Percentiles rank a stretch among this genome's conserved stretches.
Evolutionary conservation across 73 alveolate genomes (phyloP).

Genomic region (Breviolum minutum): DNA sequence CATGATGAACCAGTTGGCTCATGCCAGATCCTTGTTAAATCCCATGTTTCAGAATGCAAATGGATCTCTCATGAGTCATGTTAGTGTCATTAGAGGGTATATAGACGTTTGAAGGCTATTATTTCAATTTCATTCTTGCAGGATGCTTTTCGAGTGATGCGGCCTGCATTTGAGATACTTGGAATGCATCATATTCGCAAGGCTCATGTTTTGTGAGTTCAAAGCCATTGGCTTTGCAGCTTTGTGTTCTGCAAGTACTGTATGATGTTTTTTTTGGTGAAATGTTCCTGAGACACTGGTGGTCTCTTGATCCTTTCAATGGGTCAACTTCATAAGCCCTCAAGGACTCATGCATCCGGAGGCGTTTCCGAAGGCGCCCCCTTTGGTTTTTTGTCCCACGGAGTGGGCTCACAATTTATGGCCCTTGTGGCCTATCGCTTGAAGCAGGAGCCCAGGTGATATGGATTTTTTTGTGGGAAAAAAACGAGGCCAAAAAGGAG

Average conservation of each 20-base stretch:
- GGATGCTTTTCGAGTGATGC: slow-evolving; percentile 78
- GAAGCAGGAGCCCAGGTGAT: slow-evolving; percentile 29
- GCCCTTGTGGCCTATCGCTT: slow-evolving; percentile 64
- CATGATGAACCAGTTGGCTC: too few relatives aligned
- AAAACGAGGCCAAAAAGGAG: background rate
- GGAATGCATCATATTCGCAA: background rate
- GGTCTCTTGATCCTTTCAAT: background rate
- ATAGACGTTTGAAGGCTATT: too few relatives aligned
- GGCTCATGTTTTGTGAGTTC: background rate
- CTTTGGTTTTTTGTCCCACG: slow-evolving; percentile 84
- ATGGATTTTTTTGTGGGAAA: background rate
- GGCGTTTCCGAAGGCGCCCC: slow-evolving; percentile 94
- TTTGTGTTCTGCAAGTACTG: too few relatives aligned
- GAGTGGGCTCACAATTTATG: slow-evolving; percentile 83
- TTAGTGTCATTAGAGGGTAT: too few relatives aligned
- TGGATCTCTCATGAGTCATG: too few relatives aligned
- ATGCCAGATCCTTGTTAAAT: too few relatives aligned
- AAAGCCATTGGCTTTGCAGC: background rate
- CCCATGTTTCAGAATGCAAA: background rate
- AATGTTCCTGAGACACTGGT: background rate
- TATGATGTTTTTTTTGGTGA: too few relatives aligned
- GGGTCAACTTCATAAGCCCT: background rate
- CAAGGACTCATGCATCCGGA: slow-evolving; percentile 78
- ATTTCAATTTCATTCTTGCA: background rate
- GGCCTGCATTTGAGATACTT: slow-evolving; percentile 79